Evolutionary conservation across 2,329 filamentous ascomycete species (phyloP), one percentile per base, ranked within the genome.

Genomic region (Colletotrichum gloeosporioides): DNA sequence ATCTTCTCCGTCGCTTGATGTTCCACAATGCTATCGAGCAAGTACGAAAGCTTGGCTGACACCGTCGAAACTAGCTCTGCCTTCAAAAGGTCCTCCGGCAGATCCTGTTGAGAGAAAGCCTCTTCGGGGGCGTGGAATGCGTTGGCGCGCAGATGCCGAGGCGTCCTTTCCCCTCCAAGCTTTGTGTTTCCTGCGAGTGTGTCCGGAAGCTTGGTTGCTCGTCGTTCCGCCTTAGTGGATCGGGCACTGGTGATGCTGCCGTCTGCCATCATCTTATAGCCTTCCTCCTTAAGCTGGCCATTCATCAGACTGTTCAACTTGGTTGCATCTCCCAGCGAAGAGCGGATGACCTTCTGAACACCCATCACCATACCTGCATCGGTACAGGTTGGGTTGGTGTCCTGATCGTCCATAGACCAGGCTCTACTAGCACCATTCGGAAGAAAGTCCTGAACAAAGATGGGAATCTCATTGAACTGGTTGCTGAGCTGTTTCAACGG

Each of bases 11-110:
- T 85, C 1, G 88, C 84, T 69, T 97, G 92, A 77, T 96, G 88
- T 69, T 90, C 87, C 7, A 93, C 84, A 15, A 98, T 92, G 36
- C 91, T 89, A 70, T 96, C 93, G 22, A 98, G 86, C 8, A 98
- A 87, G 80, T 98, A 98, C 4, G 94, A 96, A 4, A 98, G 88
- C 83, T 99, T 99, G 0, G 95, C 92, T 0, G 96, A 98, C 0
- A 93, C 92, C 0, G 96, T 98, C 6, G 95, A 95, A n/a, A 94
- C 86, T 25, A 98, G 88, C 70, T 85, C 90, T 0, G 94, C 91
- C 39, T 87, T 83, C 12, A 89, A 86, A 18, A 97, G 87, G 1
- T 92, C 88, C 1, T 88, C 84, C 2, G 87, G 85, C n/a, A 85
- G 78, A 61, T 82, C 81, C 22, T 80, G 18, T 78, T 82, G 29